Base-by-base conservation (phyloP, 768 basidiomycete species). In the Macrocybe gigantea region DNA sequence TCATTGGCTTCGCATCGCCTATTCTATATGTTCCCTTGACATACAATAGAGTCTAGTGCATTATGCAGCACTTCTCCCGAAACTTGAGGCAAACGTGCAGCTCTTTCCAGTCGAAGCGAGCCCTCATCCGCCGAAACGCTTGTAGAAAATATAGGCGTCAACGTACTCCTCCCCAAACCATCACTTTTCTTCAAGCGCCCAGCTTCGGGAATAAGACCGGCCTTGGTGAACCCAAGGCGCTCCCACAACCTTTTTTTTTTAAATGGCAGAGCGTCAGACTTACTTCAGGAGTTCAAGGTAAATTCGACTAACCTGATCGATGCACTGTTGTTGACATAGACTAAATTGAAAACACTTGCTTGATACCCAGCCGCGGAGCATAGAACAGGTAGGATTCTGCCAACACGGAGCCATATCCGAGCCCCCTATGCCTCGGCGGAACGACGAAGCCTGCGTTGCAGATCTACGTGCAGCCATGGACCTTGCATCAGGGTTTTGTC, bases 361-460 rank as follows among this genome's bases (percentile, higher is more conserved):
- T 78, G 70, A 66, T 87, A 87, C 33, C 91, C 15, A 93, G 68
- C 34, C 67, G 70, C 0, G 92, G 94, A 1, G 80, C 94, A 57
- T 90, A 91, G 61, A 86, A 68, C 13, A 94, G 67, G 65, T 80
- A 96, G 2, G 88, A 88, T 50, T 74, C 75, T 3, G 87, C 92
- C 34, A 97, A 77, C 6, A 78, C 69, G 37, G 68, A 66, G 12
- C 93, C 93, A 56, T 85, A 80, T 31, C 85, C 82, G 33, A 70
- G 66, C 2, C 80, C 80, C 22, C 90, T 76, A 32, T 82, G 79
- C 0, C 57, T 57, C 5, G 77, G 72, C 14, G 85, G 79, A 6
- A 93, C 83, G 33, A 95, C 71, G 65, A 96, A 96, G 2, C 93
- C 93, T 4, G 79, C 92, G 56, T 95, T 96, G 67, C 90, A 92